These are phyloP conservation scores for Fusarium bulbicola DNA, from an alignment of 2,329 filamentous ascomycete species.

Conservation along the genomic window DNA sequence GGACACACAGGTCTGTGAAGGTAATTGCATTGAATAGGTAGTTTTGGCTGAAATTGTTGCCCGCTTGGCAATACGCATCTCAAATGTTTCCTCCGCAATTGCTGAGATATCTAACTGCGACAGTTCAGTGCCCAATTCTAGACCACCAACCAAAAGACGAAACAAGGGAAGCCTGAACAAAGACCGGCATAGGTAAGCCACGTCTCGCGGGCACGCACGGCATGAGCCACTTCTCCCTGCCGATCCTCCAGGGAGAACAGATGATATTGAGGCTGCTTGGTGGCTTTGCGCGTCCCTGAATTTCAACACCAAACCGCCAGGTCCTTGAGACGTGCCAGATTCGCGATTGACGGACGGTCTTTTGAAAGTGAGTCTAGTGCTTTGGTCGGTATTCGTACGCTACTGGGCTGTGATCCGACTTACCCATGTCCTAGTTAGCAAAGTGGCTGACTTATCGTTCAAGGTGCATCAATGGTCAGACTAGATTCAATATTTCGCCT, in stretches of 20 bases:
- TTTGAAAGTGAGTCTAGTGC: slow-evolving; percentile 6
- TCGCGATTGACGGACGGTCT: slow-evolving; percentile 5
- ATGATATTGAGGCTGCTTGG: slow-evolving; percentile 8
- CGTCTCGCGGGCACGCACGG: slow-evolving; percentile 24
- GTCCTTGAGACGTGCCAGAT: slow-evolving; percentile 30
- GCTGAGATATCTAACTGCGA: slow-evolving; percentile 3
- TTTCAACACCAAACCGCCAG: slow-evolving; percentile 5
- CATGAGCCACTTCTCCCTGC: slow-evolving; percentile 30
- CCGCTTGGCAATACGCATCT: slow-evolving; percentile 1
- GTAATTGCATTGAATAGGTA: background rate
- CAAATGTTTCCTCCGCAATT: slow-evolving; percentile 4
- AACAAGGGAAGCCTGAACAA: slow-evolving; percentile 24
- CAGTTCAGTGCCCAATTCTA: slow-evolving; percentile 17
- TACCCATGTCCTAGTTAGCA: slow-evolving; percentile 8
- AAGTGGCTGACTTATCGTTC: slow-evolving; percentile 24
- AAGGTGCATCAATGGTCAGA: slow-evolving; percentile 31
- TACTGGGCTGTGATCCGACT: slow-evolving; percentile 18
- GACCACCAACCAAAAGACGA: slow-evolving; percentile 24
- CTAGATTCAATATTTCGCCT: slow-evolving; percentile 18
- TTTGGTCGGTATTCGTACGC: slow-evolving; percentile 16
- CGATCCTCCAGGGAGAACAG: slow-evolving; percentile 25
- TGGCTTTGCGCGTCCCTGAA: slow-evolving; percentile 13
- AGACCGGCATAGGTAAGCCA: slow-evolving; percentile 34
- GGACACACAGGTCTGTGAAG: background rate
- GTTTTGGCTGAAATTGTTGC: background rate